These are phyloP conservation scores for Glycine tomentella DNA, from an alignment of 306 rosid genomes.

Conservation along the genomic window DNA sequence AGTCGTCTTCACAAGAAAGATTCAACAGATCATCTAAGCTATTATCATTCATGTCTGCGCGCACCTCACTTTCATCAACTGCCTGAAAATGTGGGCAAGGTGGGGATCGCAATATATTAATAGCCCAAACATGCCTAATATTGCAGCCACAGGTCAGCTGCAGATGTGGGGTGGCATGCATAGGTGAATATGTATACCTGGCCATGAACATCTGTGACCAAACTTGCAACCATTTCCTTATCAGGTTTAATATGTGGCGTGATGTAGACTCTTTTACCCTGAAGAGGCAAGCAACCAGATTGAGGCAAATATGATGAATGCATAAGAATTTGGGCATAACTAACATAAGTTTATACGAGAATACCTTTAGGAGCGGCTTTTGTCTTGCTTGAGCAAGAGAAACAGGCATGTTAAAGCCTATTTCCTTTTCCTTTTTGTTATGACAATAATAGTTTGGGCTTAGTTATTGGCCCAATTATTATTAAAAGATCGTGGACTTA, in stretches of 20 bases:
- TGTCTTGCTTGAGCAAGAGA: conserved; percentile 78
- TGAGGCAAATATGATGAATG: conserved; percentile 30
- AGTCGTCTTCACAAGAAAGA: conserved; percentile 66
- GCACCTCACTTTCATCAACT: conserved; percentile 53
- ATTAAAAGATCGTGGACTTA: no score
- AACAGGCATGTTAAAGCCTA: conserved; percentile 84
- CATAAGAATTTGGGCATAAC: conserved; percentile 33
- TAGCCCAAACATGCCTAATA: conserved; percentile 17
- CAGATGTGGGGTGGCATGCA: conserved; percentile 29
- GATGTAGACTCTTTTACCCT: conserved; percentile 56
- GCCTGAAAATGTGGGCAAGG: conserved; percentile 47
- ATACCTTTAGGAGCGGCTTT: conserved; percentile 78
- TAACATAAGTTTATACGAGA: not conserved
- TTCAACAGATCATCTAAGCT: conserved; percentile 53
- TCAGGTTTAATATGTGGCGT: conserved; percentile 62
- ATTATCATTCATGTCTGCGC: conserved; percentile 40
- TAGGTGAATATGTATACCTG: conserved; percentile 49
- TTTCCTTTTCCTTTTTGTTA: conserved; percentile 93
- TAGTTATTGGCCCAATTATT: no score
- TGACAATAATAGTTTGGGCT: no score
- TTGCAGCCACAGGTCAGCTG: conserved; percentile 39
- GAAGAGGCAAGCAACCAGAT: conserved; percentile 27
- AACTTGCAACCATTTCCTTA: conserved; percentile 51
- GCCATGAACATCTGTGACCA: conserved; percentile 60
- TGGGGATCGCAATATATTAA: conserved; percentile 1